Percentiles rank a stretch among this genome's conserved stretches.
These are phyloP conservation scores for Apodospora peruviana DNA, from an alignment of 495 filamentous ascomycete species.

Conservation along the genomic window DNA sequence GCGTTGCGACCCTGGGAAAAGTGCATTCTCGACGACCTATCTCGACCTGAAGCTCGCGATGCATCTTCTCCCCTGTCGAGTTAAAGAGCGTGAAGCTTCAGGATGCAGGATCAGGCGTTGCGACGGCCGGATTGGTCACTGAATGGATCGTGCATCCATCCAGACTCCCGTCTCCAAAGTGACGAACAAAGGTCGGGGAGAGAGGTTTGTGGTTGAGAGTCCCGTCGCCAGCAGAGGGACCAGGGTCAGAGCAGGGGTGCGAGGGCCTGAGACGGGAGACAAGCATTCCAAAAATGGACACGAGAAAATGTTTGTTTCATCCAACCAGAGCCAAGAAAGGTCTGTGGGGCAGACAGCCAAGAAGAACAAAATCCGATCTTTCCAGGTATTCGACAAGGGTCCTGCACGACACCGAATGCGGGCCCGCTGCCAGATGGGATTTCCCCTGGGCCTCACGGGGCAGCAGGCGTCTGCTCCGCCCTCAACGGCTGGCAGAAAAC, in stretches of 20 bases:
- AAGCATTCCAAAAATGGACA: conserved; percentile 45
- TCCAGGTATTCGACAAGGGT: conserved; percentile 9
- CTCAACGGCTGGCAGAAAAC: not conserved
- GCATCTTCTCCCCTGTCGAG: too few species aligned
- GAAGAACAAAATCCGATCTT: conserved; percentile 11
- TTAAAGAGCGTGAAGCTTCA: too few species aligned
- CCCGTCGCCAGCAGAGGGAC: too few species aligned
- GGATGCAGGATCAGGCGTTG: too few species aligned
- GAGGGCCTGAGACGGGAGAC: conserved; percentile 16
- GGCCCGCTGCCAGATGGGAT: not conserved
- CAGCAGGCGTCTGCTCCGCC: not conserved
- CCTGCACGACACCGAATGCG: conserved; percentile 20
- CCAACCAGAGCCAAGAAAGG: conserved; percentile 30
- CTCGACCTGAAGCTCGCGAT: too few species aligned
- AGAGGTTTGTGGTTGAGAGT: not conserved
- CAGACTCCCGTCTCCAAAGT: too few species aligned
- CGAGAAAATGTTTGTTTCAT: conserved; percentile 46
- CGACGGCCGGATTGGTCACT: too few species aligned
- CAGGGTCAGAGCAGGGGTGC: not conserved
- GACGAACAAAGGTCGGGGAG: not conserved
- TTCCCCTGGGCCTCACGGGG: not conserved
- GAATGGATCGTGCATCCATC: too few species aligned
- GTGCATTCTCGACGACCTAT: too few species aligned
- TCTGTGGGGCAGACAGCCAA: conserved; percentile 1
- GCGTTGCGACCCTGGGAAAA: too few species aligned